A percentile compares a stretch with the other conserved stretches of the same genome.
phyloP scores from a whole-genome alignment of 1,284 basidiomycete species.

The Vanrija sp. region DNA sequence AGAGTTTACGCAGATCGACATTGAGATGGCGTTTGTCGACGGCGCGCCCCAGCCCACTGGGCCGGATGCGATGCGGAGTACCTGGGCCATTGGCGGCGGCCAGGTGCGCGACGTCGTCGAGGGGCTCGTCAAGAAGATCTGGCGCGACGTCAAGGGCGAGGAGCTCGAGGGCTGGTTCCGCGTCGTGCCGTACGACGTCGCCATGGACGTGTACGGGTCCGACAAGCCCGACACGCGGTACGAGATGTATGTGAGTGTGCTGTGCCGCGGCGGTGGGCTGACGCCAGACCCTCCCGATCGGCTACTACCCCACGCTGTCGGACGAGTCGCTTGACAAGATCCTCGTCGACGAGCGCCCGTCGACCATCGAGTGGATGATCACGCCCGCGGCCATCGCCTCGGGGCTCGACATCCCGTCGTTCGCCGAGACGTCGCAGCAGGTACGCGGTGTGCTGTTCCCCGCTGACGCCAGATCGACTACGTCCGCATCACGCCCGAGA shows the following conservation, averaged over 20 bases:
- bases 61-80: conserved; percentile 35
- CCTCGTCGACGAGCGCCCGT: conserved; percentile 41
- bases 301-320: conserved; percentile 46
- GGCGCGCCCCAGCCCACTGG: conserved; percentile 56
- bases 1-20: conserved; percentile 93
- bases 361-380: conserved; percentile 48
- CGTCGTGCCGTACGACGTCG: conserved; percentile 79
- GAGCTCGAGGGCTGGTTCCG: conserved; percentile 61
- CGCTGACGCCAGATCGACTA: conserved; percentile 30
- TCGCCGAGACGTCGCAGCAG: conserved; percentile 32
- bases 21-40: conserved; percentile 92
- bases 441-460: conserved; percentile 19
- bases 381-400: conserved; percentile 35
- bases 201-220: conserved; percentile 86
- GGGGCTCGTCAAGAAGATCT: conserved; percentile 65
- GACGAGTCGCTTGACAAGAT: conserved; percentile 45
- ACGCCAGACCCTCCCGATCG: conserved; percentile 44
- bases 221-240: conserved; percentile 94
- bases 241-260: conserved; percentile 64
- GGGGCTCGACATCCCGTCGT: conserved; percentile 28
- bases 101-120: conserved; percentile 75
- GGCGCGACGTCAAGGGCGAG: conserved; percentile 60
- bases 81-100: conserved; percentile 77
- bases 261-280: background rate
- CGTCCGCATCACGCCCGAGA: conserved; percentile 41